Evolutionary conservation across 805 yeast species (phyloP), one percentile per base, ranked within the genome.

Genomic region (Sugiyamaella smithiae): DNA sequence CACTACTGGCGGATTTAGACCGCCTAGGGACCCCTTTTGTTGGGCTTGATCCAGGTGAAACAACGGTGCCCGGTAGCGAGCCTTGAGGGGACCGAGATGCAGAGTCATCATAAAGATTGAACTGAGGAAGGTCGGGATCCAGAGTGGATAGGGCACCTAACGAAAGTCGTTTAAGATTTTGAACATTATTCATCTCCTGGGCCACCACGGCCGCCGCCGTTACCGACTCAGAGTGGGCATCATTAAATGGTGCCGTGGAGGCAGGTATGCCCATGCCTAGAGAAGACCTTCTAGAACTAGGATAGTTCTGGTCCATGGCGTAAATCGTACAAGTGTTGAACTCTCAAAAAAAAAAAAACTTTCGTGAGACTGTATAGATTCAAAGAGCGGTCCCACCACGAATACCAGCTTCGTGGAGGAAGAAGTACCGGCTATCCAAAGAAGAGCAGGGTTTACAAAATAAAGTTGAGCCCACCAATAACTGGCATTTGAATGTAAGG

Each of bases 121-220:
- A 38, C 43, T 36, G 41, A 1, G 72, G 72, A 24, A 70, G 53
- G 48, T 71, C 75, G 1, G 75, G 75, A 50, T 71, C 75, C 36
- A 61, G 54, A 14, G 70, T 57, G 16, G 65, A 51, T 25, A 66
- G 46, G 12, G 70, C 63, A 40, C 71, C 71, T 5, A 71, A 56
- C 5, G 72, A 67, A 12, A 71, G 63, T 20, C 75, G 65, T 46
- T 70, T 70, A 36, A 71, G 59, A 8, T 69, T 63, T 52, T 71
- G 71, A 28, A 71, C 62, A 40, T 65, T 66, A 48, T 60, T 59
- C 62, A 71, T 60, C 54, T 71, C 75, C 54, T 69, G 74, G 46
- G 68, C 70, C 19, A 70, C 72, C 14, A 68, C 60, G 25, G 68
- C 62, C 23, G 58, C 48, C n/a, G 60, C 61, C 4, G 61, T 59